These are phyloP conservation scores for Lactarius akahatsu DNA, from an alignment of 768 basidiomycete species.

Conservation along the genomic window DNA sequence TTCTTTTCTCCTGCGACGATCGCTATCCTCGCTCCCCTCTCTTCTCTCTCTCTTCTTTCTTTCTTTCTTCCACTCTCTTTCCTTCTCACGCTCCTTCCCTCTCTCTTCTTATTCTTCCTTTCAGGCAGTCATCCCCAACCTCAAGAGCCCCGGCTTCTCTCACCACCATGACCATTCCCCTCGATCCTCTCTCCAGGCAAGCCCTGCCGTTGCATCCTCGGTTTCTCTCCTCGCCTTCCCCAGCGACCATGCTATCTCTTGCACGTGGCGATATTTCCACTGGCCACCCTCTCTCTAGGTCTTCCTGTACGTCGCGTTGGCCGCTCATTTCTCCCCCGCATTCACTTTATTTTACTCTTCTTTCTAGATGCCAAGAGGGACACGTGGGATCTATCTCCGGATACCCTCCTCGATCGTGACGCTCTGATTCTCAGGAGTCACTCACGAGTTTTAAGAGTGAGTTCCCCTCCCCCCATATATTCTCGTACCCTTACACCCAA, in stretches of 20 bases:
- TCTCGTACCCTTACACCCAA: not conserved
- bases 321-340: not conserved
- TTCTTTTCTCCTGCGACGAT: constrained; percentile 1
- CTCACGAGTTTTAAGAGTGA: constrained; percentile 23
- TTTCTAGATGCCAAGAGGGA: not conserved
- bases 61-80: not conserved
- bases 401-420: constrained; percentile 7
- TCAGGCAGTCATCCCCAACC: not conserved
- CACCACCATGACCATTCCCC: not conserved
- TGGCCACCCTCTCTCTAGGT: not conserved
- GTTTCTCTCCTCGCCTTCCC: not conserved
- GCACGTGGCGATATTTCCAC: not conserved
- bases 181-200: not conserved
- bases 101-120: not conserved
- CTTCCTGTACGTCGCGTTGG: not conserved
- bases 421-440: constrained; percentile 13
- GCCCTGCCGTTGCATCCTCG: not conserved
- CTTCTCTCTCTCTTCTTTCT: not conserved
- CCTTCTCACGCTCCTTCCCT: not conserved
- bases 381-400: not conserved
- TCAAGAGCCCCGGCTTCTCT: constrained; percentile 3
- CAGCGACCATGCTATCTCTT: not conserved
- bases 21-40: not conserved
- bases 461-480: not conserved
- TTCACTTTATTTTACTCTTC: not conserved